phyloP scores from a whole-genome alignment of 306 rosid genomes.

The Ammopiptanthus mongolicus region DNA sequence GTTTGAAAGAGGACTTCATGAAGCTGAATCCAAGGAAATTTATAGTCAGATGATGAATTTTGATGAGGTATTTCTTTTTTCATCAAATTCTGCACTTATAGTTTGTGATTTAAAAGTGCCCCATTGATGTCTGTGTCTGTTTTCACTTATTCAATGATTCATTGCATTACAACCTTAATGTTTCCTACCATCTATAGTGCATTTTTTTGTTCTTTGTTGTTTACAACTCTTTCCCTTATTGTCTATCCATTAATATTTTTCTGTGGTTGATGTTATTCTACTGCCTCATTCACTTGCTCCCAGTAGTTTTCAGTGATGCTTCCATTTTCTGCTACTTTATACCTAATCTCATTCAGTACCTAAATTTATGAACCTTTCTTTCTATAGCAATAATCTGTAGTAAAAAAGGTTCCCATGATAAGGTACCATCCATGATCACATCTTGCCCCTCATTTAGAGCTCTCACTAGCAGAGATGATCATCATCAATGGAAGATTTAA shows the following conservation, averaged over 20 bases:
- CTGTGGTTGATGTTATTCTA: slow-evolving; percentile 20
- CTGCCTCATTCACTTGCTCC: slow-evolving; percentile 52
- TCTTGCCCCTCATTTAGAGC: slow-evolving; percentile 88
- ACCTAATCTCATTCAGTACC: slow-evolving; percentile 82
- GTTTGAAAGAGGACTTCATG: too few relatives aligned
- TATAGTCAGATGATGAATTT: too few relatives aligned
- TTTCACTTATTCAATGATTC: too few relatives aligned
- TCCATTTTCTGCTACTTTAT: slow-evolving; percentile 61
- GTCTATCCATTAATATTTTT: background rate
- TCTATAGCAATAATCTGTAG: slow-evolving; percentile 80
- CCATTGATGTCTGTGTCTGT: too few relatives aligned
- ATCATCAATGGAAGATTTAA: slow-evolving; percentile 74
- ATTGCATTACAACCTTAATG: too few relatives aligned
- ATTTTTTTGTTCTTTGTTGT: too few relatives aligned
- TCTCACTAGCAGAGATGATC: slow-evolving; percentile 80
- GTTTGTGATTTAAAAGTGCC: too few relatives aligned
- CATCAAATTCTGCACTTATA: too few relatives aligned
- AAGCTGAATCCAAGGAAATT: too few relatives aligned
- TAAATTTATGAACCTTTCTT: slow-evolving; percentile 65
- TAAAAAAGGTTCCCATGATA: slow-evolving; percentile 86
- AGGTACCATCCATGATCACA: slow-evolving; percentile 88
- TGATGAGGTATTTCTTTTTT: too few relatives aligned
- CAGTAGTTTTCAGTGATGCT: slow-evolving; percentile 69
- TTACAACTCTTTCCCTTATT: too few relatives aligned
- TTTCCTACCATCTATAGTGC: too few relatives aligned